Base-by-base conservation (phyloP, 495 filamentous ascomycete genomes). In the Poronia punctata region DNA sequence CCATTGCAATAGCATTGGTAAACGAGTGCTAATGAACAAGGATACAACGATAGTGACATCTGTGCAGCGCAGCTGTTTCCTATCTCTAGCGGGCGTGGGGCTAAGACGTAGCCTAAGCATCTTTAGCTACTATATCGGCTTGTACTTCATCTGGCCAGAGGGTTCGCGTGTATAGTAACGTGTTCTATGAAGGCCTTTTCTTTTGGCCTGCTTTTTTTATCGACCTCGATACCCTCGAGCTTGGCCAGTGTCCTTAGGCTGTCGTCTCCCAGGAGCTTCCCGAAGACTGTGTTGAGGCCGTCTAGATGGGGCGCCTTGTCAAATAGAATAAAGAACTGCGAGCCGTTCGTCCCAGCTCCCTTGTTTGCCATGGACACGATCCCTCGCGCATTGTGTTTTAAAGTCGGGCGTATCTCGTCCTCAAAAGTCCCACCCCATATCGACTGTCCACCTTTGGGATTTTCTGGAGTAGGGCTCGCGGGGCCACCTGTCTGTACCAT, bases 291-390 rank as follows among this genome's bases (percentile, higher is more conserved):
- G 58, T 90, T 98, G 45, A 86, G 76, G 4, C 92, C 93, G 65
- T 97, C 93, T 22, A 98, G 67, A 76, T 98, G 92, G 39, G 87
- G 80, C 29, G 88, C 86, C 18, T 83, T 74, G 32, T 82, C 87
- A 60, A 90, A 88, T 5, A 80, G 75, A 35, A 98, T 74, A 60
- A 95, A 98, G 60, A 97, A 98, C 66, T 98, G 92, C 46, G 83
- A 88, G 11, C 87, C 90, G 61, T 98, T 98, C 30, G 89, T 89
- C 7, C 74, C 74, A 2, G 84, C 71, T 3, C 84, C 82, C 51
- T 86, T 86, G 53, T 95, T 93, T n/a, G 92, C 92, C 92, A 98
- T 94, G 30, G 81, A 83, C 10, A 94, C 72, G 28, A 95, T 76
- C 14, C 92, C 92, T 20, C 92, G 79, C 41, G 80, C 76, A 61